Base-by-base conservation (phyloP, 805 yeast species). In the Lipomyces spencermartinsiae region DNA sequence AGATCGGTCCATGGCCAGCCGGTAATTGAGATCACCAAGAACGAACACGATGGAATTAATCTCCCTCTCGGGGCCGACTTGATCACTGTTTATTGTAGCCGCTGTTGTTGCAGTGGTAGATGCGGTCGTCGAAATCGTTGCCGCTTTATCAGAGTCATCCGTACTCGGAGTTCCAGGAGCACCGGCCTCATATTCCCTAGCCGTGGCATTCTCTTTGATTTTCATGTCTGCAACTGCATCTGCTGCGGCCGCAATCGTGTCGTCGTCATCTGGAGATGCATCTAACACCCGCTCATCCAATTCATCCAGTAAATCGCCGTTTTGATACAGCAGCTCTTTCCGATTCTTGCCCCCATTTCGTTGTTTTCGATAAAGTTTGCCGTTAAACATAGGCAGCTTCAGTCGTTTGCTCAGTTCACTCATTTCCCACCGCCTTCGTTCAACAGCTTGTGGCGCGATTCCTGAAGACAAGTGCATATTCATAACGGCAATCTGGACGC, bases 401-500 rank as follows among this genome's bases (percentile, higher is more conserved):
- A 78, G 64, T 37, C 77, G 77, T 16, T 73, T 73, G 58, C 73
- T 75, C 37, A 84, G 80, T 43, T 83, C 84, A 22, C 76, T 75
- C 25, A 84, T 72, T 67, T 84, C 87, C 80, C 83, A 81, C 34
- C 83, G 75, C 62, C 87, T 72, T 58, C 85, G 77, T 1, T 78
- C 74, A 5, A 81, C 66, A 31, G 79, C 77, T 37, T 77, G 76
- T 1, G 74, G 73, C 34, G 79, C 77, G 46, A 81, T 83, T 31
- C 90, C 89, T 19, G 86, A 85, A 1, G 84, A 83, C 59, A 87
- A 78, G 74, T 87, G 90, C 73, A 87, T 81, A 70, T 87, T 85
- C 25, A 86, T 75, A 9, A 85, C 75, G 3, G 73, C 73, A 59
- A 81, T 58, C 33, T 76, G 74, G 9, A 78, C 72, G 5, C 82